These are phyloP conservation scores for Stephanodiscus minutulus DNA, from an alignment of 108 stramenopile species.

Conservation along the genomic window DNA sequence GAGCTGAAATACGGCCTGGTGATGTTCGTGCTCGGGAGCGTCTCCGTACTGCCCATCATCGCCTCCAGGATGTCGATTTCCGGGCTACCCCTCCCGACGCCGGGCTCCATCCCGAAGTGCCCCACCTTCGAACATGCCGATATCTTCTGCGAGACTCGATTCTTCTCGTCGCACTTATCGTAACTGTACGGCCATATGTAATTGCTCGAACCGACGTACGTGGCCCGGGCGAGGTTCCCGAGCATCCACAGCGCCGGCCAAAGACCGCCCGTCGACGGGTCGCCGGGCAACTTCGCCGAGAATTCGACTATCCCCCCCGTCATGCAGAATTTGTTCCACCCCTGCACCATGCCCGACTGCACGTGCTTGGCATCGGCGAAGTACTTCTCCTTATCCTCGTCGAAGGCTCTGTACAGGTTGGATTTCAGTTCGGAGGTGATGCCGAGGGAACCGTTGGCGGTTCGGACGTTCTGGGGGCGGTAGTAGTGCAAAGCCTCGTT, in stretches of 20 bases:
- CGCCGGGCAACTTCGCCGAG: conserved; percentile 80
- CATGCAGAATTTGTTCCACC: conserved; percentile 94
- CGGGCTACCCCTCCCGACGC: conserved; percentile 83
- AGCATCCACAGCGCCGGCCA: conserved; percentile 95
- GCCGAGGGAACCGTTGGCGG: conserved; percentile 67
- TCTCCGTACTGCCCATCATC: conserved; percentile 78
- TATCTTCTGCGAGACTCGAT: conserved; percentile 75
- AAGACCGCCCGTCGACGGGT: conserved; percentile 70
- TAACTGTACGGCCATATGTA: conserved; percentile 92
- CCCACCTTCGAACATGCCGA: conserved; percentile 76
- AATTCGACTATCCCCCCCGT: conserved; percentile 91
- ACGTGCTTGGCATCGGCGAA: conserved; percentile 76
- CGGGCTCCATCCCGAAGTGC: conserved; percentile 78
- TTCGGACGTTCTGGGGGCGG: conserved; percentile 70
- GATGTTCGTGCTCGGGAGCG: conserved; percentile 71
- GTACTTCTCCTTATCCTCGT: conserved; percentile 79
- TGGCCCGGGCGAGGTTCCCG: conserved; percentile 88
- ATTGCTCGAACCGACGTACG: conserved; percentile 89
- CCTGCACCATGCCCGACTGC: conserved; percentile 85
- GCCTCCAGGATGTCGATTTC: conserved; percentile 93
- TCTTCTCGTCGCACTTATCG: conserved; percentile 70
- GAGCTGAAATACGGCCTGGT: conserved; percentile 84
- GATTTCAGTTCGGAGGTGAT: conserved; percentile 69
- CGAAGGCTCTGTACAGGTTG: conserved; percentile 78
- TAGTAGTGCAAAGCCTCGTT: conserved; percentile 87